Base-by-base conservation (phyloP, 495 filamentous ascomycete genomes). In the Podospora anserina region DNA sequence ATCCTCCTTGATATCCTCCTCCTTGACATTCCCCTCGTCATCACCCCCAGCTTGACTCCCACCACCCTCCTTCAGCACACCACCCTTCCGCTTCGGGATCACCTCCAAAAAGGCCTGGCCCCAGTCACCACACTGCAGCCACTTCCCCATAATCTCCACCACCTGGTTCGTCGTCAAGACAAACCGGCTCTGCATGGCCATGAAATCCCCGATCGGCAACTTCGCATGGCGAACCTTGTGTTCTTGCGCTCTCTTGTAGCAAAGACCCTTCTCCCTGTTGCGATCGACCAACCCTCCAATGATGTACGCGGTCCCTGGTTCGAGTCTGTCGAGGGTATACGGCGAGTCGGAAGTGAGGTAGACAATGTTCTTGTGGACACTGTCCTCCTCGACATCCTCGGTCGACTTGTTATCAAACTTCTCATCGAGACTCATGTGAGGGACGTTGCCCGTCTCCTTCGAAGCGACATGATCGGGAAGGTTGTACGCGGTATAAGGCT, bases 91-190 rank as follows among this genome's bases (percentile, higher is more conserved):
- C 75, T 89, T 90, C 0, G 95, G 95, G 66, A 99, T 90, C 15
- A 94, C 90, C 59, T 87, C 81, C 80, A 94, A 79, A 71, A 99
- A 98, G 0, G 95, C 93, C 71, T 90, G 80, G 1, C 89, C 92
- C 95, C 95, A 99, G 76, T 98, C 90, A 0, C 90, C 89, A 30
- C 85, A 83, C 70, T 97, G 92, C 65, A 99, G 72, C 92, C 95
- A 99, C 68, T 88, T 87, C 32, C 95, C 75, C 91, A 99, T 97
- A 69, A 99, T 98, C 77, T 98, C 95, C 56, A 91, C 84, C 0
- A 99, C 95, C 74, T 99, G 95, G 74, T 98, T 98, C 15, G 93
- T 96, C 5, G 93, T 88, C 57, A 99, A 79, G 2, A 99, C 90
- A 66, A 87, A 86, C 16, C 95, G 87, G 67, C 89, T 91, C 30